phyloP scores from a whole-genome alignment of 768 basidiomycete genomes.

The Lactarius akahatsu region DNA sequence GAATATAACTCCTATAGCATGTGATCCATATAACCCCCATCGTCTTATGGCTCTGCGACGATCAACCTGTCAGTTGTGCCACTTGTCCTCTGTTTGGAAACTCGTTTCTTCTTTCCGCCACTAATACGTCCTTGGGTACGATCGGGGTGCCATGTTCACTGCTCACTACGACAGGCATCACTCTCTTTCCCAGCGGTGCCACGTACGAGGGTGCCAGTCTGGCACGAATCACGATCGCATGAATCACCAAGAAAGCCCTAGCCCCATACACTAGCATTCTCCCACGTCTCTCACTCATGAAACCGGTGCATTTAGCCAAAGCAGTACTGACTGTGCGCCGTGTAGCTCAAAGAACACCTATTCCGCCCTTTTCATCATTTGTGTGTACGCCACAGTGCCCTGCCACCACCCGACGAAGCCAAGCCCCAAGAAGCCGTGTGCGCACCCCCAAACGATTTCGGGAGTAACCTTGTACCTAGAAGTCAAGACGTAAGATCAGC shows the following conservation, averaged over 20 bases:
- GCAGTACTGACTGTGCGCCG: neutral
- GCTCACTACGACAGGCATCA: neutral
- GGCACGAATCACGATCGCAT: neutral
- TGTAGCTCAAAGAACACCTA: conserved; percentile 5
- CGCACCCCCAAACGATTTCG: conserved; percentile 67
- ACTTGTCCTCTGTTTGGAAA: neutral
- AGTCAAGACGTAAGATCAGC: neutral
- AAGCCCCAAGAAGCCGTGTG: conserved; percentile 70
- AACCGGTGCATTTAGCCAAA: neutral
- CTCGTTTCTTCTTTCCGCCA: conserved; percentile 2
- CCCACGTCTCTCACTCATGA: neutral
- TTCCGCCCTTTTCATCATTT: conserved; percentile 15
- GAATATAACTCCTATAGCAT: conserved; percentile 11
- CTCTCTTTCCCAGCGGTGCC: neutral
- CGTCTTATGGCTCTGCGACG: neutral
- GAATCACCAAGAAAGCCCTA: neutral
- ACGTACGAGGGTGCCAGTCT: neutral
- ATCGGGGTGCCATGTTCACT: neutral
- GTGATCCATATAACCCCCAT: conserved; percentile 6
- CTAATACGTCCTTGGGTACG: neutral
- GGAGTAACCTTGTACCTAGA: conserved; percentile 63
- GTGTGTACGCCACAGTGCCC: conserved; percentile 52
- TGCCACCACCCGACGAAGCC: conserved; percentile 85
- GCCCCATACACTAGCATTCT: neutral
- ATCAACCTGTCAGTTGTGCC: neutral